Evolutionary conservation across 169 alveolate species (phyloP).

Genomic region (Neospora caninum): DNA sequence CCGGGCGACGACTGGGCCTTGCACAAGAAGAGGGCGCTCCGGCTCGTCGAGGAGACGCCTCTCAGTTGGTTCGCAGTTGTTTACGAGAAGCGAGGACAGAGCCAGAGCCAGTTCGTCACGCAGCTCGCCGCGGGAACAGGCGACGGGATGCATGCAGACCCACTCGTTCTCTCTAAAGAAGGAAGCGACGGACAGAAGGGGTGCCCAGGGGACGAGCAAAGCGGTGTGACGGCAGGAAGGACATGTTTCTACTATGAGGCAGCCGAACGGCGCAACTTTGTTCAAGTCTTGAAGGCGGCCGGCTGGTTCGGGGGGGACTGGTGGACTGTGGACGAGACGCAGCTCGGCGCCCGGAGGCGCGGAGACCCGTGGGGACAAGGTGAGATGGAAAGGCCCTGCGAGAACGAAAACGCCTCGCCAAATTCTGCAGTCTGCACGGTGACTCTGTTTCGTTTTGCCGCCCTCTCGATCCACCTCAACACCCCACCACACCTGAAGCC

Average conservation of each 20-base stretch:
- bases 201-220: background rate
- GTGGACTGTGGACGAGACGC: conserved; percentile 15
- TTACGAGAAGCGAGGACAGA: background rate
- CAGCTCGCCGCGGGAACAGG: background rate
- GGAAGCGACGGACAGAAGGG: background rate
- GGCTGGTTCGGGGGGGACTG: conserved; percentile 24
- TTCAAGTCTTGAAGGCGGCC: background rate
- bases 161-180: background rate
- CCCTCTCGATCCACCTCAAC: no score
- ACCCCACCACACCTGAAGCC: no score
- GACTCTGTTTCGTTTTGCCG: no score
- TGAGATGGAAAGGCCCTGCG: background rate
- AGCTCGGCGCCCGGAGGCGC: background rate
- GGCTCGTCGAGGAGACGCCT: background rate
- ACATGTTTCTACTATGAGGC: background rate
- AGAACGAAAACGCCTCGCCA: no score
- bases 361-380: background rate
- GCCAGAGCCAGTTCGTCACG: background rate
- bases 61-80: background rate
- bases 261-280: background rate
- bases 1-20: background rate
- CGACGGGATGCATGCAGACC: background rate
- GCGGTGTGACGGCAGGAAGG: background rate
- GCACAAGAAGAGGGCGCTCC: background rate
- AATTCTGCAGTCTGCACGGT: no score